phyloP scores from a whole-genome alignment of 2,329 filamentous ascomycete genomes.

The Alternaria sp. region DNA sequence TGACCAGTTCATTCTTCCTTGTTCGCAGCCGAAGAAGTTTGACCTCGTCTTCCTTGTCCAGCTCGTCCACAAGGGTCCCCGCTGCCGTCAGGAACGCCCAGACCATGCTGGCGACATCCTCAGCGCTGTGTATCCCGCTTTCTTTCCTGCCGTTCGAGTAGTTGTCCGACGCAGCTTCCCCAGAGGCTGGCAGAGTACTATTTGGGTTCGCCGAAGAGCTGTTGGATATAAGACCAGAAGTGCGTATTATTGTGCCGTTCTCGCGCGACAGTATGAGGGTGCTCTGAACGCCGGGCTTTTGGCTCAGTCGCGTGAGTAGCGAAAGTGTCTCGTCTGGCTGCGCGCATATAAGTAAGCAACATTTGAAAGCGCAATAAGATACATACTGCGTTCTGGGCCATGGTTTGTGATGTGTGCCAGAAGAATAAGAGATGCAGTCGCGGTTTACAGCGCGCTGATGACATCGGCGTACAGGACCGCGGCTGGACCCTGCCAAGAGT shows the following conservation, averaged over 20 bases:
- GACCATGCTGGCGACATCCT: conserved; percentile 77
- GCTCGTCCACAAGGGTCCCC: conserved; percentile 71
- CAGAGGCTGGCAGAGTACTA: conserved; percentile 44
- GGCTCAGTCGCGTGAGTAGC: conserved; percentile 72
- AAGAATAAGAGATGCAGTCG: conserved; percentile 6
- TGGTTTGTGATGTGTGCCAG: conserved; percentile 9
- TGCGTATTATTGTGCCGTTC: conserved; percentile 76
- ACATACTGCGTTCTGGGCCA: conserved; percentile 41
- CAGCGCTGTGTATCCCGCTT: conserved; percentile 64
- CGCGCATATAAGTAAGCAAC: not conserved
- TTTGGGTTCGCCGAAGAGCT: conserved; percentile 59
- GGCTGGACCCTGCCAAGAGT: conserved; percentile 26
- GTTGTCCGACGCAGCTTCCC: conserved; percentile 36
- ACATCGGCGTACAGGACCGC: conserved; percentile 22
- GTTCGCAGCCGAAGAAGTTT: conserved; percentile 78
- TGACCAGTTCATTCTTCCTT: conserved; percentile 84
- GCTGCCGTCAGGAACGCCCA: conserved; percentile 77
- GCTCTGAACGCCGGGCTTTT: conserved; percentile 80
- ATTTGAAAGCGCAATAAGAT: not conserved
- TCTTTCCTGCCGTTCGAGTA: conserved; percentile 47
- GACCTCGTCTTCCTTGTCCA: conserved; percentile 79
- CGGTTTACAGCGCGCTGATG: conserved; percentile 15
- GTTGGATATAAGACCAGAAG: conserved; percentile 70
- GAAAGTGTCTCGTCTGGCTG: conserved; percentile 65
- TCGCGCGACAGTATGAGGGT: conserved; percentile 76